Conservation (phyloP, 805 yeast species). For the Metschnikowia koreensis region DNA sequence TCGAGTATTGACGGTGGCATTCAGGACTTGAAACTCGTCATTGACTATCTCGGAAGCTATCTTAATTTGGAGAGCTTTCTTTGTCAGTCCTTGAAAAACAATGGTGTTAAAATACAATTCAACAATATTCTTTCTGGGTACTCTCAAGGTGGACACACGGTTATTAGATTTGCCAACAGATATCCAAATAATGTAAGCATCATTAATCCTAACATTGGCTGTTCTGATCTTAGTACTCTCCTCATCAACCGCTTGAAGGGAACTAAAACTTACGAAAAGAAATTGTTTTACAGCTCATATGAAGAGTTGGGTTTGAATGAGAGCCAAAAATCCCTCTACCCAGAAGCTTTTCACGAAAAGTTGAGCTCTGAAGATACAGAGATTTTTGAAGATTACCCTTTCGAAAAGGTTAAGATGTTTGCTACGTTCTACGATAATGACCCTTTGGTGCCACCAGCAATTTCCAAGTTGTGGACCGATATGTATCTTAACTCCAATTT, state of each 20-base stretch:
- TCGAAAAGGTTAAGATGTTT: constrained; percentile 29
- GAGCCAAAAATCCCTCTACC: constrained; percentile 28
- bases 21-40: constrained; percentile 42
- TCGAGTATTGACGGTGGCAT: constrained; percentile 48
- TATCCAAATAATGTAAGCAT: constrained; percentile 38
- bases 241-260: constrained; percentile 39
- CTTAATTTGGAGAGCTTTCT: constrained; percentile 32
- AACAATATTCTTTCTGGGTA: constrained; percentile 47
- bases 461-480: constrained; percentile 33
- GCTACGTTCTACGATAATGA: constrained; percentile 39
- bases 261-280: constrained; percentile 25
- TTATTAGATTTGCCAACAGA: constrained; percentile 42
- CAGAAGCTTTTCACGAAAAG: constrained; percentile 33
- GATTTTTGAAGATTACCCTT: constrained; percentile 36
- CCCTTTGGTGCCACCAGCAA: constrained; percentile 34
- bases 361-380: constrained; percentile 27
- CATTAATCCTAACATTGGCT: constrained; percentile 52
- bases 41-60: constrained; percentile 44
- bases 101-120: constrained; percentile 24
- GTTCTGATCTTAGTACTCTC: constrained; percentile 45
- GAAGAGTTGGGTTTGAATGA: constrained; percentile 32
- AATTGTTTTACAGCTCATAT: constrained; percentile 33
- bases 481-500: constrained; percentile 26
- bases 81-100: constrained; percentile 13
- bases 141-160: constrained; percentile 59